Percentiles rank a stretch among this genome's conserved stretches.
These are phyloP conservation scores for Malassezia yamatoensis DNA, from an alignment of 1,284 basidiomycete species.

Conservation along the genomic window DNA sequence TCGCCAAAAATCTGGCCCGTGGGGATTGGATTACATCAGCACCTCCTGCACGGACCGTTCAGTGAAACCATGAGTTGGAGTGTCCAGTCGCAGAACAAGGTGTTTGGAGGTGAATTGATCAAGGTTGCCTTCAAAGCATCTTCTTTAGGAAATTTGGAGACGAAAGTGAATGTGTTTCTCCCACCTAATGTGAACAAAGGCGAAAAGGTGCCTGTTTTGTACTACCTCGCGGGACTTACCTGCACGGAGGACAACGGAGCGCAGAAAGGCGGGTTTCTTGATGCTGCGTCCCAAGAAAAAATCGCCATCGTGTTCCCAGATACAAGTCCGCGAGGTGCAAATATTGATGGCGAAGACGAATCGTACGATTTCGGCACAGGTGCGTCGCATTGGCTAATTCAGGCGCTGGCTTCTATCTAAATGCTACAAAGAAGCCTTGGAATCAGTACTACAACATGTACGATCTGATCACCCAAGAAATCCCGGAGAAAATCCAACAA, in stretches of 20 bases:
- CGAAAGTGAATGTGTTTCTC: slow-evolving; percentile 82
- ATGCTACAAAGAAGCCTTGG: slow-evolving; percentile 41
- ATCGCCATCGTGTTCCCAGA: slow-evolving; percentile 92
- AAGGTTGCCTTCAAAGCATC: slow-evolving; percentile 52
- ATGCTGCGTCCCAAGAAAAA: slow-evolving; percentile 45
- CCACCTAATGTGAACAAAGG: slow-evolving; percentile 56
- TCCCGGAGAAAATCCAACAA: slow-evolving; percentile 23
- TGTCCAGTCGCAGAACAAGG: slow-evolving; percentile 23
- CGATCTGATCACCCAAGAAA: slow-evolving; percentile 30
- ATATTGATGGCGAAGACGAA: slow-evolving; percentile 70
- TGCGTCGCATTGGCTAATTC: background rate
- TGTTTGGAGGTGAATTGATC: slow-evolving; percentile 26
- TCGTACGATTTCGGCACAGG: slow-evolving; percentile 57
- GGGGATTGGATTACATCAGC: background rate
- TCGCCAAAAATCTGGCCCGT: background rate
- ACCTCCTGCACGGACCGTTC: background rate
- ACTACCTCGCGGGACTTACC: slow-evolving; percentile 83
- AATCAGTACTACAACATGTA: slow-evolving; percentile 42
- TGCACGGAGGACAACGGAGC: slow-evolving; percentile 88
- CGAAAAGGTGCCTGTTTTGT: slow-evolving; percentile 62
- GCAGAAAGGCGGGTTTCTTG: slow-evolving; percentile 42
- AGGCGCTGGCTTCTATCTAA: slow-evolving; percentile 45
- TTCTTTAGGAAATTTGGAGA: slow-evolving; percentile 64
- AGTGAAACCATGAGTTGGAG: slow-evolving; percentile 21
- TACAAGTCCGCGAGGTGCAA: slow-evolving; percentile 84